Evolutionary conservation across 129 eudicot species (phyloP), one percentile per base, ranked within the genome.

Genomic region (Scalesia atractyloides): DNA sequence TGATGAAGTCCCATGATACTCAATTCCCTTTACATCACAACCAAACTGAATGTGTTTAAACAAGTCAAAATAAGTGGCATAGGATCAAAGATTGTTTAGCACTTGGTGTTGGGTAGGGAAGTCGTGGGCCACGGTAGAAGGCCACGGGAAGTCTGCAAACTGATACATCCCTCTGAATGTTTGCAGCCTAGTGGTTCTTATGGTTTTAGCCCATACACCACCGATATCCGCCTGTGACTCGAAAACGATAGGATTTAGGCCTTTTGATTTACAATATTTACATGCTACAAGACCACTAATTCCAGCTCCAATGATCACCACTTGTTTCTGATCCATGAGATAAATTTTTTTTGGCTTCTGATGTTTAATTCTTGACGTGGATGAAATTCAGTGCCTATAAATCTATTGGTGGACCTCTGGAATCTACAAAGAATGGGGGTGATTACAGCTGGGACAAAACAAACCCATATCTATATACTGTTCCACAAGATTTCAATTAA

Each of bases 71-170:
- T 75, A 87, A 11, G 47, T 11, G 19, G 90, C 96, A 33, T 91
- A 91, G 5, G 92, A 80, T 9, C 63, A 79, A 6, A 86, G 49
- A 70, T 91, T 88, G 0, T 72, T 80, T 46, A 82, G 34, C 6
- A 91, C 69, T 61, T 84, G 77, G 10, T 69, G 3, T 30, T 77
- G 84, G 26, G 54, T 12, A 5, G 97, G 96, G 18, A 64, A 86
- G 36, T 43, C 66, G 5, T 76, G 63, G 1, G 71, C 53, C 1
- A 84, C 90, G 0, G 82, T 75, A 59, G 80, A 9, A 41, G 91
- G 92, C 97, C 97, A 91, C 0, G 93, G 89, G 44, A 66, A 83
- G 79, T 91, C 97, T 0, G 83, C 60, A 66, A 91, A 91, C 75
- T 84, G 87, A 34, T 68, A 91, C 62, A 46, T 0, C 0, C 26